These are phyloP conservation scores for Beauveria bassiana DNA, from an alignment of 2,329 filamentous ascomycete genomes.

Conservation along the genomic window DNA sequence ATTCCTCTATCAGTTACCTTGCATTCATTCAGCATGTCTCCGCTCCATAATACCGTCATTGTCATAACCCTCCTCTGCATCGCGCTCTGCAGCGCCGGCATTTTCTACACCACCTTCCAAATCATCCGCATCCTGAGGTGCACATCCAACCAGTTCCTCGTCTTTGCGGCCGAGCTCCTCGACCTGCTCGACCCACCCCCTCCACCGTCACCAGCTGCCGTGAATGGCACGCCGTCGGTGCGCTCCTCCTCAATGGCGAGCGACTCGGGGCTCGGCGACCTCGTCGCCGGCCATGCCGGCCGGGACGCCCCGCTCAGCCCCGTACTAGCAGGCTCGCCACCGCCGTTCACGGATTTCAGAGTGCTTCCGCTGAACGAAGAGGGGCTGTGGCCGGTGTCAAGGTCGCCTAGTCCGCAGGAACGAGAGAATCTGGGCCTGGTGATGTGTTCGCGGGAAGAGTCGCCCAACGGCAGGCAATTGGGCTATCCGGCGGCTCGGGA, in stretches of 20 bases:
- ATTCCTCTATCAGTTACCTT: background rate
- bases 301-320: background rate
- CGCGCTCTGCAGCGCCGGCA: background rate
- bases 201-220: background rate
- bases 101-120: background rate
- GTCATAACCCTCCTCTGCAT: background rate
- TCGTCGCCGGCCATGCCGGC: background rate
- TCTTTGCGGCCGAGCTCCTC: background rate
- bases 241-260: background rate
- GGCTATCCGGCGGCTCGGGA: background rate
- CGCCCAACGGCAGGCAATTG: background rate
- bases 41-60: background rate
- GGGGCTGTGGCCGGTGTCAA: background rate
- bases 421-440: too few species aligned
- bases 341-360: background rate
- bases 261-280: background rate
- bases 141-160: background rate
- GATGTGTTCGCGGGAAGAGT: too few species aligned
- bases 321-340: background rate
- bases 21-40: background rate
- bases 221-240: background rate
- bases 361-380: background rate
- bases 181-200: background rate
- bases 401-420: background rate
- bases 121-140: background rate